Conservation (phyloP, 148 eudicot species). For the Camellia lanceoleosa region DNA sequence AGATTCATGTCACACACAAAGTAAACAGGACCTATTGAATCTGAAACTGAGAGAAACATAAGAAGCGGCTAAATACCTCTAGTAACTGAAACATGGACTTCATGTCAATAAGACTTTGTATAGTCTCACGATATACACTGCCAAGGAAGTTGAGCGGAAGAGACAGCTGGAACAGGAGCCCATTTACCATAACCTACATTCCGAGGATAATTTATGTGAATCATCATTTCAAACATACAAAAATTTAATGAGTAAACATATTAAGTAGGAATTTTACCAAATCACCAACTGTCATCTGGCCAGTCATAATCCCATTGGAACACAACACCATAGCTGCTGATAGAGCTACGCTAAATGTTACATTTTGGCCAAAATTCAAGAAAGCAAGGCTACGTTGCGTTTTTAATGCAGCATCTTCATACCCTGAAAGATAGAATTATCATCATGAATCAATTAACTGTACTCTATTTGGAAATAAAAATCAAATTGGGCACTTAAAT, state of each 20-base stretch:
- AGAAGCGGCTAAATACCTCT: conserved; percentile 52
- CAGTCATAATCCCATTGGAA: conserved; percentile 73
- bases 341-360: conserved; percentile 75
- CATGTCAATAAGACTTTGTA: conserved; percentile 94
- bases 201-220: neutral
- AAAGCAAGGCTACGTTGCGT: conserved; percentile 94
- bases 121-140: conserved; percentile 91
- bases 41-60: neutral
- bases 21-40: neutral
- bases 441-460: neutral
- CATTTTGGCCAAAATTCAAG: conserved; percentile 84
- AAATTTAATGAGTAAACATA: neutral
- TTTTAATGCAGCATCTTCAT: conserved; percentile 91
- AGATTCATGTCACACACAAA: neutral
- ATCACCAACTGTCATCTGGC: conserved; percentile 91
- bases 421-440: conserved; percentile 44
- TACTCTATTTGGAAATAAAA: conserved; percentile 4
- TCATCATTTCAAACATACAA: neutral
- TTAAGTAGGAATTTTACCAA: conserved; percentile 45
- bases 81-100: conserved; percentile 89
- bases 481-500: neutral
- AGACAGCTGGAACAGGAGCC: conserved; percentile 90
- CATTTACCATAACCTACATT: conserved; percentile 90
- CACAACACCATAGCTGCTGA: conserved; percentile 88
- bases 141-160: conserved; percentile 97